Percentiles rank a stretch among this genome's conserved stretches.
These are phyloP conservation scores for Tillandsia fasciculata DNA, from an alignment of 176 grass and related monocot species.

Conservation along the genomic window DNA sequence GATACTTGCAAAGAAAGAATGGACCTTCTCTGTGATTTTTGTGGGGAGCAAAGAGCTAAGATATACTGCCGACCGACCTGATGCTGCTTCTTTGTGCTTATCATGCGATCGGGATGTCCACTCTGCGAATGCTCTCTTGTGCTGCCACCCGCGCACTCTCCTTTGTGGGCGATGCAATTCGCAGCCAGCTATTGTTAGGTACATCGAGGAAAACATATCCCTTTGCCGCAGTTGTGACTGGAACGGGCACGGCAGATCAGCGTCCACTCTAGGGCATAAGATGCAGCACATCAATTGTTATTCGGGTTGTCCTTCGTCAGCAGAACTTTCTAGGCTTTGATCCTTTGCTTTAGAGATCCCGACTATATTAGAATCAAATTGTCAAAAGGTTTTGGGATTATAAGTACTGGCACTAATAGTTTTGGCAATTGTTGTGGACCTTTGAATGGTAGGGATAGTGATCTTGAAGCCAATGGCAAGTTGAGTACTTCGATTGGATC, in stretches of 20 bases:
- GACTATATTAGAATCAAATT: slow-evolving; percentile 49
- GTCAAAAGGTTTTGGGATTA: slow-evolving; percentile 62
- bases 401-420: slow-evolving; percentile 53
- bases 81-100: slow-evolving; percentile 70
- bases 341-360: slow-evolving; percentile 55
- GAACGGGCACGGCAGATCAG: slow-evolving; percentile 48
- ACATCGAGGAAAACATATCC: slow-evolving; percentile 47
- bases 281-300: slow-evolving; percentile 80
- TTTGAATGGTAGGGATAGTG: slow-evolving; percentile 27
- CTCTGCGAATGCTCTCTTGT: slow-evolving; percentile 78
- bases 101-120: slow-evolving; percentile 85
- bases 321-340: slow-evolving; percentile 84
- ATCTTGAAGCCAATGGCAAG: slow-evolving; percentile 28
- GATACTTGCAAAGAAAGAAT: too few relatives aligned
- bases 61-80: slow-evolving; percentile 81
- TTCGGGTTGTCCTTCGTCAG: slow-evolving; percentile 76
- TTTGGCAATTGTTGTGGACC: slow-evolving; percentile 36
- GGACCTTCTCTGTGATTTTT: slow-evolving; percentile 69
- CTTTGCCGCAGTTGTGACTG: slow-evolving; percentile 90
- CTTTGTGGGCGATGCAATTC: slow-evolving; percentile 58
- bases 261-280: slow-evolving; percentile 44
- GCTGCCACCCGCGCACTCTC: slow-evolving; percentile 64
- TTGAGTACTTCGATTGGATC: slow-evolving; percentile 40
- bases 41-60: slow-evolving; percentile 65
- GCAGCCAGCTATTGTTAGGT: slow-evolving; percentile 61